Conservation (phyloP, 2,329 filamentous ascomycete genomes). For the Microdochium nivale region DNA sequence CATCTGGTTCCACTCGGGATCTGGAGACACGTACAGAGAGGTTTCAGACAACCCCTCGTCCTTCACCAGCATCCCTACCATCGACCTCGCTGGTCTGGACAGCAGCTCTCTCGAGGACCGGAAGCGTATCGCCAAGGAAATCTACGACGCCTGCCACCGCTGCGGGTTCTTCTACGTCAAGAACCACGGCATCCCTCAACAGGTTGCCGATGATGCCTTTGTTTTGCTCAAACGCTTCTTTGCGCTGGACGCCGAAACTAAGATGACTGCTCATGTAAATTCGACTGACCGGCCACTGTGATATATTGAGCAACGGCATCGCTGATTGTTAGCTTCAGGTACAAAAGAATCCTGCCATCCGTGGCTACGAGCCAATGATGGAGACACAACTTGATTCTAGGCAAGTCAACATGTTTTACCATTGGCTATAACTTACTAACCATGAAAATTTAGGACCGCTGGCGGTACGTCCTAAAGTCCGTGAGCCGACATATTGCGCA, state of each 20-base stretch:
- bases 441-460: neutral
- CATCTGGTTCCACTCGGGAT: constrained; percentile 22
- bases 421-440: neutral
- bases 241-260: constrained; percentile 17
- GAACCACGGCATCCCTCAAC: constrained; percentile 19
- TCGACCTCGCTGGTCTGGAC: constrained; percentile 18
- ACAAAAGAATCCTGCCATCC: constrained; percentile 23
- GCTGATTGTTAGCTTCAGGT: constrained; percentile 11
- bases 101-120: constrained; percentile 10
- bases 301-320: neutral
- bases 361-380: constrained; percentile 24
- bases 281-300: constrained; percentile 7
- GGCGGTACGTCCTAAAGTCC: neutral
- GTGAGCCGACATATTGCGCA: neutral
- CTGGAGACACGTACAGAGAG: constrained; percentile 19
- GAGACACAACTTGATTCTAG: constrained; percentile 21
- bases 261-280: constrained; percentile 11
- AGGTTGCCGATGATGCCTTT: constrained; percentile 12
- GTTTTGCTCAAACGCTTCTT: constrained; percentile 19
- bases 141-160: constrained; percentile 15
- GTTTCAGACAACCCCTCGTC: constrained; percentile 15
- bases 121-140: constrained; percentile 13
- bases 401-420: neutral
- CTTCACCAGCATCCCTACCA: constrained; percentile 22
- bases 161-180: constrained; percentile 22